Percentiles rank a stretch among this genome's conserved stretches.
Evolutionary conservation across 2,329 filamentous ascomycete genomes (phyloP).

Genomic region (Helotiales sp.): DNA sequence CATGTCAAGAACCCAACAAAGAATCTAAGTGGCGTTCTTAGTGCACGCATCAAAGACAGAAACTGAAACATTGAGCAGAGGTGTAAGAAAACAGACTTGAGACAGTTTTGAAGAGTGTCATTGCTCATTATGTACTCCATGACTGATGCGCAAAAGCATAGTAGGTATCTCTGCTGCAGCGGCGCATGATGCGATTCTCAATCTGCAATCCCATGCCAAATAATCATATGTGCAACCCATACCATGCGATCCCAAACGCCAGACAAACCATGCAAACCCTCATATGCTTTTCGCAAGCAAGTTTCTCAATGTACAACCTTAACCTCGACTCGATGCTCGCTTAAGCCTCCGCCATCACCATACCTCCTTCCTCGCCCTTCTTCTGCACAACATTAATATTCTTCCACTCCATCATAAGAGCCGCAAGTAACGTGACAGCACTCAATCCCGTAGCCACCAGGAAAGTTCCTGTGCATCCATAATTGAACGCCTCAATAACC

Average conservation of each 20-base stretch:
- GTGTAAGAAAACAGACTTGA: background rate
- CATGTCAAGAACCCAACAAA: too few species aligned
- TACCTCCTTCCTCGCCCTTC: background rate
- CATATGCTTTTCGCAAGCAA: too few species aligned
- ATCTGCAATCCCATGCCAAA: background rate
- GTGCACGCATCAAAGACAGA: background rate
- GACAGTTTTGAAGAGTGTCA: background rate
- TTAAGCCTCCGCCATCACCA: background rate
- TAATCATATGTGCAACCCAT: background rate
- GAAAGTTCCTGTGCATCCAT: background rate
- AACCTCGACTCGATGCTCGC: background rate
- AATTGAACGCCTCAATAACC: background rate
- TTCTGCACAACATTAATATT: background rate
- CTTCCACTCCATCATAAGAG: background rate
- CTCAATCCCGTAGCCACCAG: background rate
- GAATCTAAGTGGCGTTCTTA: too few species aligned
- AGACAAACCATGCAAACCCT: background rate
- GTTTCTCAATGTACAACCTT: background rate
- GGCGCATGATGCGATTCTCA: too few species aligned
- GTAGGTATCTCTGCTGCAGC: background rate
- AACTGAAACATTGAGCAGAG: background rate
- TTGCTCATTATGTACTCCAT: background rate
- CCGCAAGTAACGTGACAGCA: background rate
- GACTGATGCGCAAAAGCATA: background rate
- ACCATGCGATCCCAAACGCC: background rate